A percentile compares a stretch with the other conserved stretches of the same genome.
These are phyloP conservation scores for Salvia rosmarinus DNA, from an alignment of 257 asterid species.

Conservation along the genomic window DNA sequence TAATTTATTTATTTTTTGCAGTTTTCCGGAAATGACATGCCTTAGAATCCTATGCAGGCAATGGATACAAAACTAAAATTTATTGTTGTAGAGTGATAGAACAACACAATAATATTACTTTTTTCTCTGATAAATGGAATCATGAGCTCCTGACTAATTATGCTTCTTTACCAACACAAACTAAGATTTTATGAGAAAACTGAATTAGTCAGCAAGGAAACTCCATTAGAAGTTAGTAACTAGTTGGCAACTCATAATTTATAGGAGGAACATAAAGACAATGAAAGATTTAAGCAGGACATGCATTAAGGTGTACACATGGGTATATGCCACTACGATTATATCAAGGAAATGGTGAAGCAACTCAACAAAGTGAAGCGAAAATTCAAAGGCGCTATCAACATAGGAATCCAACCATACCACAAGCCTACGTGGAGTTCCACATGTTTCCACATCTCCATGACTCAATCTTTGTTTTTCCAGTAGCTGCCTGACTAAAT, in stretches of 20 bases:
- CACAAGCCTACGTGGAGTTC: conserved; percentile 97
- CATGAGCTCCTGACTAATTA: not conserved
- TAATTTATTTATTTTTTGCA: not conserved
- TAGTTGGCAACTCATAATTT: conserved; percentile 6
- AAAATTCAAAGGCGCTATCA: conserved; percentile 28
- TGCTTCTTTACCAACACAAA: conserved; percentile 4
- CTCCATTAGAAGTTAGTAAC: conserved; percentile 3
- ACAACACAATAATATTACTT: not conserved
- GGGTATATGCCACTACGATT: conserved; percentile 2
- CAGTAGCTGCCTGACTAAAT: conserved; percentile 69
- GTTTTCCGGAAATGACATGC: not conserved
- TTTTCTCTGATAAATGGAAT: not conserved
- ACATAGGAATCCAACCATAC: conserved; percentile 48
- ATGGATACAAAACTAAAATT: not conserved
- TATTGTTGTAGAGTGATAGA: not conserved
- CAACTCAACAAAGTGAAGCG: conserved; percentile 24
- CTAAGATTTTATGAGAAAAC: not conserved
- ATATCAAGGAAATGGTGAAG: conserved; percentile 4
- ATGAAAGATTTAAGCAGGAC: not conserved
- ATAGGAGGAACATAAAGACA: conserved; percentile 1
- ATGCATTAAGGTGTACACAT: not conserved
- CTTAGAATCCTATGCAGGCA: conserved; percentile 10
- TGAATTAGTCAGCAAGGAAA: conserved; percentile 12
- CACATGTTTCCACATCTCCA: conserved; percentile 69
- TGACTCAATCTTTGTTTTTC: conserved; percentile 78